Conservation (phyloP, 768 basidiomycete species). For the Russula dissimulans region DNA sequence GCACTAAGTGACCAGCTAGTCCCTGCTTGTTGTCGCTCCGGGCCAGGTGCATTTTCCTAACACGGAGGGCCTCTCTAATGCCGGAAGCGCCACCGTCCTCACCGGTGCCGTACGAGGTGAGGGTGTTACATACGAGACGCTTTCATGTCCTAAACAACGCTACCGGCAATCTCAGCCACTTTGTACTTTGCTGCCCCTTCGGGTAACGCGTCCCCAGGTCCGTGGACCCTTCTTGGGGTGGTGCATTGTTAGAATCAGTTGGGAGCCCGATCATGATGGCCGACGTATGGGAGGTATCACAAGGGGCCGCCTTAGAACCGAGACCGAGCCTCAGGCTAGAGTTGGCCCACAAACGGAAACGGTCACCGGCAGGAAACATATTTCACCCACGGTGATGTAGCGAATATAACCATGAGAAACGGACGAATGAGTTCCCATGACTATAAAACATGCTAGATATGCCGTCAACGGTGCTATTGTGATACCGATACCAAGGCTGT, state of each 20-base stretch:
- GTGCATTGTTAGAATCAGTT: too few species aligned
- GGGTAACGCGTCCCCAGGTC: too few species aligned
- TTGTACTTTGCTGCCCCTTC: slow-evolving; percentile 23
- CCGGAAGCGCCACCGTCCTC: slow-evolving; percentile 41
- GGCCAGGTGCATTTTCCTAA: slow-evolving; percentile 43
- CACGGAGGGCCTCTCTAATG: slow-evolving; percentile 46
- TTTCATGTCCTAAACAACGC: slow-evolving; percentile 57
- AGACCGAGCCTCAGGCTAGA: background rate
- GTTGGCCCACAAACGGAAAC: too few species aligned
- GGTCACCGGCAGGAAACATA: too few species aligned
- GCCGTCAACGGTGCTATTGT: background rate
- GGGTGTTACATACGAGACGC: slow-evolving; percentile 58
- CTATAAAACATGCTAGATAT: background rate
- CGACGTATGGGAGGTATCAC: too few species aligned
- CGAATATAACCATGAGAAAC: background rate
- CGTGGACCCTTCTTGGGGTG: too few species aligned
- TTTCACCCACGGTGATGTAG: too few species aligned
- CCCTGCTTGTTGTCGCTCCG: slow-evolving; percentile 20
- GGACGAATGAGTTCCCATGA: background rate
- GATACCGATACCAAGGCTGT: background rate
- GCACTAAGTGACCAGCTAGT: slow-evolving; percentile 32
- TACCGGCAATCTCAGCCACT: slow-evolving; percentile 49
- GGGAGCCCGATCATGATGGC: too few species aligned
- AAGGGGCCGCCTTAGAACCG: too few species aligned
- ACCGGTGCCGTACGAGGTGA: slow-evolving; percentile 59